Evolutionary conservation across 1,284 basidiomycete species (phyloP).

Genomic region (Boletus semigastroideus): DNA sequence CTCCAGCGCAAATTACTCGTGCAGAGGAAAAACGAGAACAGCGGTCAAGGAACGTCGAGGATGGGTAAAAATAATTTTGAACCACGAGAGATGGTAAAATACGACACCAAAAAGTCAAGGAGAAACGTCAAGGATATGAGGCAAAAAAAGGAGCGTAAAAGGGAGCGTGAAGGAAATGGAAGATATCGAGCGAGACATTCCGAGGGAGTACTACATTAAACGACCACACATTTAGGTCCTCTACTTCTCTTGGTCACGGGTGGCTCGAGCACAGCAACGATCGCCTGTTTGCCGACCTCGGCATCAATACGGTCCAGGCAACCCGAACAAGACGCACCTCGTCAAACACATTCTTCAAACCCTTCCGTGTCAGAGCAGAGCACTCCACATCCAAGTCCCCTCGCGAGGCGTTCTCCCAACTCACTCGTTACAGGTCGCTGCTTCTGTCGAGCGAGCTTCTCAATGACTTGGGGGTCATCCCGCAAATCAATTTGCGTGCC

Average conservation of each 20-base stretch:
- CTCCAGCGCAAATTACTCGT: slow-evolving; percentile 27
- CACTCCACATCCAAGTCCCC: slow-evolving; percentile 98
- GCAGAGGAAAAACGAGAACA: slow-evolving; percentile 22
- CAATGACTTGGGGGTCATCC: slow-evolving; percentile 90
- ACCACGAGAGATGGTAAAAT: slow-evolving; percentile 18
- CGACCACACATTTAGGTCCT: slow-evolving; percentile 71
- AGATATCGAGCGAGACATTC: slow-evolving; percentile 35
- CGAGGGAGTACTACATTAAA: slow-evolving; percentile 50
- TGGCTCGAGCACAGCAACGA: slow-evolving; percentile 97
- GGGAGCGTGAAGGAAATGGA: slow-evolving; percentile 36
- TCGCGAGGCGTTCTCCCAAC: slow-evolving; percentile 89
- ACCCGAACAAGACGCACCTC: slow-evolving; percentile 60
- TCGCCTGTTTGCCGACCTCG: slow-evolving; percentile 62
- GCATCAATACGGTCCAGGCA: slow-evolving; percentile 4
- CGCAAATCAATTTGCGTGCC: slow-evolving; percentile 98
- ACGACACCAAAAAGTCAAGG: slow-evolving; percentile 23
- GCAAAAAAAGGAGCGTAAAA: slow-evolving; percentile 30
- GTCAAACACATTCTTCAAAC: slow-evolving; percentile 99
- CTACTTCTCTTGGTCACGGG: slow-evolving; percentile 85
- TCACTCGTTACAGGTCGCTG: slow-evolving; percentile 90
- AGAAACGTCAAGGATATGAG: slow-evolving; percentile 39
- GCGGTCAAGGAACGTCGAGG: slow-evolving; percentile 17
- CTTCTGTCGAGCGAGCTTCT: slow-evolving; percentile 95
- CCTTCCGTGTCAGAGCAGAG: slow-evolving; percentile 98
- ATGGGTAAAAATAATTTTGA: slow-evolving; percentile 19